A percentile compares a stretch with the other conserved stretches of the same genome.
phyloP scores from a whole-genome alignment of 306 rosid species.

The Begonia masoniana region DNA sequence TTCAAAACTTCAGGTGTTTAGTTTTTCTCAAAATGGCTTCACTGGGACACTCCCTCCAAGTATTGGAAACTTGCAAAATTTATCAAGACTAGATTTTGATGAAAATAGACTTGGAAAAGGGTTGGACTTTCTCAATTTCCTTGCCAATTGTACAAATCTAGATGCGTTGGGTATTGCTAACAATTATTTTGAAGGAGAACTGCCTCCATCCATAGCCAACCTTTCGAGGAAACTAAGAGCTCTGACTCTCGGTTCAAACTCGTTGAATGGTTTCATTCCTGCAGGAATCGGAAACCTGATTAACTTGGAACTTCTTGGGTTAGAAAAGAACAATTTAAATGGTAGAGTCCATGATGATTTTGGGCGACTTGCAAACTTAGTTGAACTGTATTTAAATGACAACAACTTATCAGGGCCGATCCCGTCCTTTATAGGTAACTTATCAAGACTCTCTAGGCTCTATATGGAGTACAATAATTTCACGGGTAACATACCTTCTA shows the following conservation, averaged over 20 bases:
- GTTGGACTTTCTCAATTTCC: too few relatives aligned
- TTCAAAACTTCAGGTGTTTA: too few relatives aligned
- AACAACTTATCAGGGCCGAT: constrained; percentile 17
- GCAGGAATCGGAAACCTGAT: constrained; percentile 13
- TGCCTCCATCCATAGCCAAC: too few relatives aligned
- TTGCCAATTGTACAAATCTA: too few relatives aligned
- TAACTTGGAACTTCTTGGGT: constrained; percentile 8
- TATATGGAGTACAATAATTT: constrained; percentile 11
- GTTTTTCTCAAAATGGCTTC: too few relatives aligned
- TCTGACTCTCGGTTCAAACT: constrained; percentile 8
- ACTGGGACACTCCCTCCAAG: too few relatives aligned
- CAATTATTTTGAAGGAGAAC: too few relatives aligned
- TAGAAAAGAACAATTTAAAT: constrained; percentile 5
- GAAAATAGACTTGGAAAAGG: too few relatives aligned
- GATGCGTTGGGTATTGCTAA: too few relatives aligned
- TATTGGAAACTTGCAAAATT: too few relatives aligned
- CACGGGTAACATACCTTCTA: constrained; percentile 20
- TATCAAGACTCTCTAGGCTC: constrained; percentile 10
- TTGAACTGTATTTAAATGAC: background rate
- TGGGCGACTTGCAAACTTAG: constrained; percentile 15
- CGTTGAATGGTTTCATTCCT: constrained; percentile 19
- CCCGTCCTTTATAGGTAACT: constrained; percentile 22
- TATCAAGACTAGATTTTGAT: too few relatives aligned
- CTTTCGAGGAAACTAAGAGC: constrained; percentile 7
- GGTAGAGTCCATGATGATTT: constrained; percentile 16